Percentiles rank a stretch among this genome's conserved stretches.
Evolutionary conservation across 2,329 filamentous ascomycete species (phyloP).

Genomic region (Echinosphaeria canescens): DNA sequence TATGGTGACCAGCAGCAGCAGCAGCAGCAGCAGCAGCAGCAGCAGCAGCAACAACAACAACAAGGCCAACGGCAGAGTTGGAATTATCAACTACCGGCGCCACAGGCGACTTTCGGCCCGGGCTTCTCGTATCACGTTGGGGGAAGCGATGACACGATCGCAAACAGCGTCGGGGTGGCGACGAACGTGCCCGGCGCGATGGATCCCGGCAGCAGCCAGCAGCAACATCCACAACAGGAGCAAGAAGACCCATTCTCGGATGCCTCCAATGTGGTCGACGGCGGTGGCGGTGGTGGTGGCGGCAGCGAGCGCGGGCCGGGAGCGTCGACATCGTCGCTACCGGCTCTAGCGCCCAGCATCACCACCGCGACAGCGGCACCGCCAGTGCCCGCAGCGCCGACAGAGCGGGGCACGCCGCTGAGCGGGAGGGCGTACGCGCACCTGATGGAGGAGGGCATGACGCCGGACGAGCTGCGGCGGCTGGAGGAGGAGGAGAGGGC

Average conservation of each 20-base stretch:
- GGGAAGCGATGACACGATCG: constrained; percentile 4
- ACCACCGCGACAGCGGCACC: constrained; percentile 3
- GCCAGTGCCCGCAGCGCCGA: constrained; percentile 8
- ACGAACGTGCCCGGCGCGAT: constrained; percentile 1
- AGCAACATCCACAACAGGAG: constrained; percentile 2
- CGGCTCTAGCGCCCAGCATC: constrained; percentile 2
- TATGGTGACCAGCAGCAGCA: too few relatives aligned
- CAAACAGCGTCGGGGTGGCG: constrained; percentile 1
- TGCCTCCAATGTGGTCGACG: too few relatives aligned
- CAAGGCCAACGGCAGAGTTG: too few relatives aligned
- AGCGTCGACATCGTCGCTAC: background rate
- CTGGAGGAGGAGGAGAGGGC: constrained; percentile 35
- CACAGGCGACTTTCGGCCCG: constrained; percentile 1
- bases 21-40: too few relatives aligned
- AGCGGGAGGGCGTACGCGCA: constrained; percentile 26
- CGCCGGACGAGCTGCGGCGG: constrained; percentile 27
- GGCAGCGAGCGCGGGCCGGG: background rate
- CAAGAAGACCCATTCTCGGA: constrained; percentile 11
- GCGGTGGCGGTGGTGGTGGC: too few relatives aligned
- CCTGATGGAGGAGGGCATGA: constrained; percentile 38
- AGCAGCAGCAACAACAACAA: too few relatives aligned
- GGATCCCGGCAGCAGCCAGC: constrained; percentile 2
- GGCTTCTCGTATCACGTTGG: background rate
- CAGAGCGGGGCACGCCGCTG: constrained; percentile 8
- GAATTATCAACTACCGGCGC: too few relatives aligned